Conservation (phyloP, 2,329 filamentous ascomycete genomes). For the Phoma sp. region DNA sequence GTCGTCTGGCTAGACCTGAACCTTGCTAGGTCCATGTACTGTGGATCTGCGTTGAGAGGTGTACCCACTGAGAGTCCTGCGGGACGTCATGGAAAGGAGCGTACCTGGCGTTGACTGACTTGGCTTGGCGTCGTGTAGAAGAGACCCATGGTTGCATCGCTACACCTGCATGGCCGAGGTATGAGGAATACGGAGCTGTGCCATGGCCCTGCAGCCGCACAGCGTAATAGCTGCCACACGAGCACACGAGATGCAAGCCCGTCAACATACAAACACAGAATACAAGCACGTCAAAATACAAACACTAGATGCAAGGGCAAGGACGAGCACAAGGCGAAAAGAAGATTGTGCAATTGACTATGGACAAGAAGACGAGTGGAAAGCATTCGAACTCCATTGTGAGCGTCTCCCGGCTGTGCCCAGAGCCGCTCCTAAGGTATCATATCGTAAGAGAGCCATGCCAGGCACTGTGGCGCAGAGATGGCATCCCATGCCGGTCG, state of each 20-base stretch:
- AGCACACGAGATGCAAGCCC: too few relatives aligned
- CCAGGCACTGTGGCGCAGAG: conserved; percentile 19
- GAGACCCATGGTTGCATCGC: background rate
- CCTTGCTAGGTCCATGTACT: conserved; percentile 7
- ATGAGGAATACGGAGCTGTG: background rate
- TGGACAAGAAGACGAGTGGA: conserved; percentile 31
- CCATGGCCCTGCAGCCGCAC: background rate
- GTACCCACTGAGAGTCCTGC: conserved; percentile 9
- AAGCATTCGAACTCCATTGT: conserved; percentile 42
- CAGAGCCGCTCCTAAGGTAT: conserved; percentile 33
- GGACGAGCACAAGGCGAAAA: background rate
- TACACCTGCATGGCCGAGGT: background rate
- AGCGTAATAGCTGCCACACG: background rate
- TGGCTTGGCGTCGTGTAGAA: background rate
- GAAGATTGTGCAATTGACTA: conserved; percentile 24
- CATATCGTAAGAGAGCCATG: conserved; percentile 28
- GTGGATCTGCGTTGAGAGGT: conserved; percentile 8
- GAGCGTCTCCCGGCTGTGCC: conserved; percentile 40
- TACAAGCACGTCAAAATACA: too few relatives aligned
- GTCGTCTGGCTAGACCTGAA: conserved; percentile 14
- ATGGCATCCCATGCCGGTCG: conserved; percentile 33
- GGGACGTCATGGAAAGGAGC: conserved; percentile 8
- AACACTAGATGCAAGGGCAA: too few relatives aligned
- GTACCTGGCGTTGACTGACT: conserved; percentile 1
- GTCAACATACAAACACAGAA: background rate